phyloP scores from a whole-genome alignment of 257 asterid species.

The Marsdenia floribunda region DNA sequence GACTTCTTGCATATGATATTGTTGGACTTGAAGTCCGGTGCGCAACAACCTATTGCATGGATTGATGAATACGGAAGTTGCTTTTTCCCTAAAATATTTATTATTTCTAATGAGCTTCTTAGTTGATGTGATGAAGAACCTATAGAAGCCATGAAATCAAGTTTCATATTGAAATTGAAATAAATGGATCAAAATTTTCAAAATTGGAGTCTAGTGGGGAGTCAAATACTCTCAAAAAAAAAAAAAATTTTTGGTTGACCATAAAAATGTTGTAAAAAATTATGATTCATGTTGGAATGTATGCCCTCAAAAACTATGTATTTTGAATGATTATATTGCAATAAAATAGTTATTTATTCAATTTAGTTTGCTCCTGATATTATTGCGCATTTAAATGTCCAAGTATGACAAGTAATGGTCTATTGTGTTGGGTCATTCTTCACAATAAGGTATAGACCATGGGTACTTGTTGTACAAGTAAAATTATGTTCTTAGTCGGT shows the following conservation, averaged over 20 bases:
- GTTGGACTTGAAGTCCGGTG: conserved; percentile 61
- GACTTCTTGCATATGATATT: conserved; percentile 71
- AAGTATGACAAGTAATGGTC: no score
- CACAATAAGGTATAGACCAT: no score
- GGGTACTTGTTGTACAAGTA: no score
- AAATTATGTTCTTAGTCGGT: no score
- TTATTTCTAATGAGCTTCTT: conserved; percentile 29
- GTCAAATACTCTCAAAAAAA: conserved; percentile 46
- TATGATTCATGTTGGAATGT: no score
- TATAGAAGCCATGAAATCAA: conserved; percentile 42
- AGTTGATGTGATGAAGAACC: conserved; percentile 24
- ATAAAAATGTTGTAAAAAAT: conserved; percentile 28
- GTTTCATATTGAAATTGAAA: conserved; percentile 66
- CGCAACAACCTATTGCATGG: conserved; percentile 70
- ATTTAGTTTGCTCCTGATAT: no score
- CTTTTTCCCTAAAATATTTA: conserved; percentile 63
- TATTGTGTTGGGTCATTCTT: no score
- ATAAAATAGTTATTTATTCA: no score
- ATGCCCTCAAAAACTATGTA: no score
- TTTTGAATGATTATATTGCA: no score
- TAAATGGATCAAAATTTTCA: conserved; percentile 47
- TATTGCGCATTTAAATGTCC: no score
- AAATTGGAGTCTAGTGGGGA: conserved; percentile 62
- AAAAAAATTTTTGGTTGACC: conserved; percentile 29
- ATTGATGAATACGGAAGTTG: conserved; percentile 72